These are phyloP conservation scores for Aspergillus olivimuriae DNA, from an alignment of 495 filamentous ascomycete species.

Conservation along the genomic window DNA sequence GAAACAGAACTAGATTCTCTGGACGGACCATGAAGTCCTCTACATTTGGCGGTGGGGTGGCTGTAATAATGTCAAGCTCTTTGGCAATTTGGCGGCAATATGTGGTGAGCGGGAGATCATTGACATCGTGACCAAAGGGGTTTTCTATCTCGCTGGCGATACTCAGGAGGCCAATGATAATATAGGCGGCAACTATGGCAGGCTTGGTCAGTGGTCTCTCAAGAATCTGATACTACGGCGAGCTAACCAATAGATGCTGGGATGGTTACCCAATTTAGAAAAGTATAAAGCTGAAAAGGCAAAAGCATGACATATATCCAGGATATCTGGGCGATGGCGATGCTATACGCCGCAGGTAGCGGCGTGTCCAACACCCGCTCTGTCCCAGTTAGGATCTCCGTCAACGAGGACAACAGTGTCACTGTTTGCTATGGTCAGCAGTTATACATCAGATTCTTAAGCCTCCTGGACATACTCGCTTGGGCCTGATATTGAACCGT, in stretches of 20 bases:
- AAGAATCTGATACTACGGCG: background rate
- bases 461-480: conserved; percentile 23
- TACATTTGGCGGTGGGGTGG: conserved; percentile 45
- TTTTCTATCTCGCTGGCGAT: conserved; percentile 86
- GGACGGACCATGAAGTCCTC: conserved; percentile 50
- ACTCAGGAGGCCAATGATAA: conserved; percentile 78
- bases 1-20: conserved; percentile 62
- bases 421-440: background rate
- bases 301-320: conserved; percentile 80
- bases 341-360: conserved; percentile 78
- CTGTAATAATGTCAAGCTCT: conserved; percentile 69
- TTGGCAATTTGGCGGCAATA: conserved; percentile 65
- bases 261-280: conserved; percentile 68
- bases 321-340: conserved; percentile 79
- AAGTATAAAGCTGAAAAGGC: conserved; percentile 69
- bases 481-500: conserved; percentile 39
- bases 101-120: conserved; percentile 72
- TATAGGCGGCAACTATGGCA: conserved; percentile 65
- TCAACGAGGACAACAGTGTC: conserved; percentile 39
- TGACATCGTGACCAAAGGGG: conserved; percentile 80
- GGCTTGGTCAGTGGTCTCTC: background rate
- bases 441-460: background rate
- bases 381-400: conserved; percentile 65
- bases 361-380: conserved; percentile 85
- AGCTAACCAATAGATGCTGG: conserved; percentile 65